phyloP scores from a whole-genome alignment of 2,329 filamentous ascomycete genomes.

The Geosmithia putterillii region DNA sequence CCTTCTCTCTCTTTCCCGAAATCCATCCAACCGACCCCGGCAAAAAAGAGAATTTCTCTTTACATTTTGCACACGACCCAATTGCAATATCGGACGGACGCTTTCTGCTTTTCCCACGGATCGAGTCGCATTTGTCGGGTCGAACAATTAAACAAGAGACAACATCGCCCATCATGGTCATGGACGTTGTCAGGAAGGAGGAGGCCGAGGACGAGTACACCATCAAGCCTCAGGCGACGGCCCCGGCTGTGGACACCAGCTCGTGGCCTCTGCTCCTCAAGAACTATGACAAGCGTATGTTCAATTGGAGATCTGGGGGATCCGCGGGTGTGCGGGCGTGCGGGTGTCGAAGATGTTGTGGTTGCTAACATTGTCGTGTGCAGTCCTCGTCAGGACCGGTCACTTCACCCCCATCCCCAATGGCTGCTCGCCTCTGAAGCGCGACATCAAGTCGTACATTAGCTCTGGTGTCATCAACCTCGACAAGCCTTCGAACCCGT shows the following conservation, averaged over 20 bases:
- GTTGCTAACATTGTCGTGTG: not conserved
- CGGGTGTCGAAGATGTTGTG: not conserved
- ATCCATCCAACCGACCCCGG: not conserved
- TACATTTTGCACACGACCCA: no score
- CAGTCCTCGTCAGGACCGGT: constrained; percentile 82
- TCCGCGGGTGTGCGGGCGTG: not conserved
- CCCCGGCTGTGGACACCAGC: constrained; percentile 72
- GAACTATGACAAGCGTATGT: constrained; percentile 86
- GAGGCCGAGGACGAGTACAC: constrained; percentile 55
- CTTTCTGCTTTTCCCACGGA: not conserved
- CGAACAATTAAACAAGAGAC: not conserved
- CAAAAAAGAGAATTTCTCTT: not conserved
- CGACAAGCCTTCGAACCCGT: constrained; percentile 77
- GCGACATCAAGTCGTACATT: constrained; percentile 94
- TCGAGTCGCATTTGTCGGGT: not conserved
- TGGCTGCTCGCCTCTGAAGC: constrained; percentile 81
- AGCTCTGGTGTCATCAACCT: constrained; percentile 97
- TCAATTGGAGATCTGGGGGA: constrained; percentile 1
- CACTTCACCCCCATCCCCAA: constrained; percentile 96
- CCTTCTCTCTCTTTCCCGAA: not conserved
- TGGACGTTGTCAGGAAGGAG: constrained; percentile 5
- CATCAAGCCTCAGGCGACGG: constrained; percentile 84
- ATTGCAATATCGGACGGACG: not conserved
- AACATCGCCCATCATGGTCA: constrained; percentile 15
- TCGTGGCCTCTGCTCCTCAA: constrained; percentile 89